phyloP scores from a whole-genome alignment of 2,329 filamentous ascomycete genomes.

The Pyricularia grisea region DNA sequence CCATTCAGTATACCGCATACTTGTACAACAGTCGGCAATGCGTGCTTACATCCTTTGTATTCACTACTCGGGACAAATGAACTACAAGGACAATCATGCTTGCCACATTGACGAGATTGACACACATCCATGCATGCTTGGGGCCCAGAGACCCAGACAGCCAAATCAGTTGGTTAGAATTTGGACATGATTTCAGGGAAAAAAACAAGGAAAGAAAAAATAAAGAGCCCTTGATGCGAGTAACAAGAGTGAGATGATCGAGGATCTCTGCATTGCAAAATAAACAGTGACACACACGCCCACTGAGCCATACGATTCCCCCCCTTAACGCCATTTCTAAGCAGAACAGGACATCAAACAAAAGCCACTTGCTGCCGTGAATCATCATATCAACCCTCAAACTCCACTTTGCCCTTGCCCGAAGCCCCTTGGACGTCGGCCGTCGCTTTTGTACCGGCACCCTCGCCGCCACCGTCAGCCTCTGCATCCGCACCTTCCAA shows the following conservation, averaged over 20 bases:
- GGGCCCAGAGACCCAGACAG: background rate
- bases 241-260: background rate
- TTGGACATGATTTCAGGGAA: slow-evolving; percentile 12
- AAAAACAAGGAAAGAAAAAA: too few species aligned
- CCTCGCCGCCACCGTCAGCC: slow-evolving; percentile 34
- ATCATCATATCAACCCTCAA: slow-evolving; percentile 26
- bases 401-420: slow-evolving; percentile 25
- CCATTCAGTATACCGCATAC: too few species aligned
- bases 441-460: background rate
- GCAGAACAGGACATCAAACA: slow-evolving; percentile 1
- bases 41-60: too few species aligned
- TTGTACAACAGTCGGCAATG: too few species aligned
- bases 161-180: background rate
- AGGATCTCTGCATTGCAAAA: background rate
- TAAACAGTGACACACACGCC: background rate
- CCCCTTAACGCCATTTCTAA: background rate
- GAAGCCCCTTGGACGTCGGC: slow-evolving; percentile 15
- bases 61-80: too few species aligned
- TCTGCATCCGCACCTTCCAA: slow-evolving; percentile 67
- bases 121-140: background rate
- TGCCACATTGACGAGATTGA: too few species aligned
- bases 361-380: background rate
- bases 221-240: slow-evolving; percentile 3
- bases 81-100: background rate
- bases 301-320: background rate